Evolutionary conservation across 805 yeast species (phyloP).

Genomic region (Monosporozyma aquatica): DNA sequence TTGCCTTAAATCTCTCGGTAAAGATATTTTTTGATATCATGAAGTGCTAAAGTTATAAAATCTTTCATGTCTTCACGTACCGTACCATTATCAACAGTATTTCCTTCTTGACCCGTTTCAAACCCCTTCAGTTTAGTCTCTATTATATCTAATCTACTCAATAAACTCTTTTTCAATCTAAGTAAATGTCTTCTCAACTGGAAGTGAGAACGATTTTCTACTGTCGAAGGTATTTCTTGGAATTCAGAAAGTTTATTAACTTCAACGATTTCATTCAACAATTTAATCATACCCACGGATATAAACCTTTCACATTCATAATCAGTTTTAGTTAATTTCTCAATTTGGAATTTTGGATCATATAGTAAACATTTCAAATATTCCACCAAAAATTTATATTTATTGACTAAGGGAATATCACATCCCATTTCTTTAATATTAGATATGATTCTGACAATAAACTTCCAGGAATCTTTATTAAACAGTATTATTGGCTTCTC

Average conservation of each 20-base stretch:
- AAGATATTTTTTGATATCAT: too few species aligned
- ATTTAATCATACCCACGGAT: constrained; percentile 20
- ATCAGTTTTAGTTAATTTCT: not conserved
- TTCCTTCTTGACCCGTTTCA: too few species aligned
- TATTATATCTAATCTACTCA: constrained; percentile 13
- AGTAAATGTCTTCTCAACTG: constrained; percentile 19
- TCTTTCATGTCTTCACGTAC: too few species aligned
- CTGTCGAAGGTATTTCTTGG: not conserved
- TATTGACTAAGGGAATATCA: not conserved
- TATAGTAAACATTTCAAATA: not conserved
- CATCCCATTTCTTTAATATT: not conserved
- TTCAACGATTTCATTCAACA: constrained; percentile 14
- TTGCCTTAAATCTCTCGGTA: too few species aligned
- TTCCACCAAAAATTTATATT: not conserved
- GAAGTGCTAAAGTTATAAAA: too few species aligned
- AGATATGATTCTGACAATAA: constrained; percentile 3
- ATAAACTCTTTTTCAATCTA: constrained; percentile 16
- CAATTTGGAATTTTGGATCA: not conserved
- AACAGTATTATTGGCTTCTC: constrained; percentile 6
- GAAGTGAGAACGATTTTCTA: constrained; percentile 12
- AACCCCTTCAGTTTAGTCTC: constrained; percentile 8
- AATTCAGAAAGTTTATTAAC: constrained; percentile 8
- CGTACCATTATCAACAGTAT: too few species aligned
- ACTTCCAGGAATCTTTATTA: constrained; percentile 22
- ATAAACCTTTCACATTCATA: constrained; percentile 11